These are phyloP conservation scores for Corylus americana DNA, from an alignment of 306 rosid genomes.

Conservation along the genomic window DNA sequence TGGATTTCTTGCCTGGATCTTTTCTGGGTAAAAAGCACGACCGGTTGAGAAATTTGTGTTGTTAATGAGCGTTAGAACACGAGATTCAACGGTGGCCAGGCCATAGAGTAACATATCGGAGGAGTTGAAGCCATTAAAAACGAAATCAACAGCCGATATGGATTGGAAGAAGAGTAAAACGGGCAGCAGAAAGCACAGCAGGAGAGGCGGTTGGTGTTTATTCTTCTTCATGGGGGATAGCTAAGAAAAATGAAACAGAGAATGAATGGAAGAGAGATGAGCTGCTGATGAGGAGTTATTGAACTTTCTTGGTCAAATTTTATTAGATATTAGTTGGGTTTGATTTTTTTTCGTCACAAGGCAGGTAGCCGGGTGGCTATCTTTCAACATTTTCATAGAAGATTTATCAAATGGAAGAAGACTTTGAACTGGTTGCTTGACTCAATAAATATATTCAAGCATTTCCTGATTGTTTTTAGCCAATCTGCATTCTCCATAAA, in stretches of 20 bases:
- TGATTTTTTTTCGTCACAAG: not conserved
- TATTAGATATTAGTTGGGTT: too few relatives aligned
- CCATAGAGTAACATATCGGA: slow-evolving; percentile 56
- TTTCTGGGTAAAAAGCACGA: slow-evolving; percentile 57
- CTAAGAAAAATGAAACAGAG: not conserved
- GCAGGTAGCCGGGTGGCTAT: not conserved
- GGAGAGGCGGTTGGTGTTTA: slow-evolving; percentile 22
- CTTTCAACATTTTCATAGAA: not conserved
- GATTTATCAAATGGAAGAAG: not conserved
- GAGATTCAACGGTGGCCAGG: slow-evolving; percentile 60
- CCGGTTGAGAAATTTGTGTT: slow-evolving; percentile 57
- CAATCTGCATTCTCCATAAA: too few relatives aligned
- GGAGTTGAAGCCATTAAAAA: slow-evolving; percentile 74
- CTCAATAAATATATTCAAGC: too few relatives aligned
- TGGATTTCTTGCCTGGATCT: slow-evolving; percentile 47
- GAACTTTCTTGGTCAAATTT: slow-evolving; percentile 6
- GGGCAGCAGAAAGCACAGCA: slow-evolving; percentile 26
- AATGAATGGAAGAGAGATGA: not conserved
- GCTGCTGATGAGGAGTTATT: not conserved
- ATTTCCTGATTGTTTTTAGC: too few relatives aligned
- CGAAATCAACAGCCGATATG: slow-evolving; percentile 48
- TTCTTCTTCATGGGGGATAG: slow-evolving; percentile 27
- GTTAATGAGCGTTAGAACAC: slow-evolving; percentile 64
- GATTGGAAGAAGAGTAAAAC: slow-evolving; percentile 22
- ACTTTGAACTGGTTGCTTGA: too few relatives aligned